Conservation (phyloP, 1,284 basidiomycete genomes). For the Apiotrichum sp. region DNA sequence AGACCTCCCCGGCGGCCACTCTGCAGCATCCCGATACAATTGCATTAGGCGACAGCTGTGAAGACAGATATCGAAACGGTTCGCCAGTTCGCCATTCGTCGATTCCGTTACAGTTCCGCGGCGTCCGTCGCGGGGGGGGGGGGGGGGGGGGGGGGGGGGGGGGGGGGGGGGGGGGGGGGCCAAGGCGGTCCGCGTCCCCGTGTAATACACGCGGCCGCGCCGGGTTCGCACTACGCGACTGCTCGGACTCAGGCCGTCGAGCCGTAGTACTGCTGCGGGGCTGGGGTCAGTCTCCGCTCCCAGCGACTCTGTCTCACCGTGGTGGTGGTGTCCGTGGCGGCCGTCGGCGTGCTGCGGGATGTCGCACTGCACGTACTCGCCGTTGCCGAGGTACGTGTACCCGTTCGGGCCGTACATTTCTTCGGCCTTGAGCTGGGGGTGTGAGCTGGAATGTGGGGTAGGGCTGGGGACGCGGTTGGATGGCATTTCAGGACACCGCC, state of each 20-base stretch:
- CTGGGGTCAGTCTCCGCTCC: not conserved
- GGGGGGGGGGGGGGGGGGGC: no score
- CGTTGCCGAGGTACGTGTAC: conserved; percentile 50
- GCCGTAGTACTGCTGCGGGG: not conserved
- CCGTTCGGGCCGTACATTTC: conserved; percentile 64
- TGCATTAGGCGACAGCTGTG: no score
- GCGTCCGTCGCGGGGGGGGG: no score
- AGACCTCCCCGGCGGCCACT: no score
- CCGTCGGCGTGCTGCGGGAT: not conserved
- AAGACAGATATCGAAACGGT: no score
- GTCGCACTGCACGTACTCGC: conserved; percentile 30
- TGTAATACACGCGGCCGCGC: no score
- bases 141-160: no score
- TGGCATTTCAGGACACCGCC: not conserved
- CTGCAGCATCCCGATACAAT: no score
- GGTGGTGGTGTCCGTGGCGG: not conserved
- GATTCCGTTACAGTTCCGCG: no score
- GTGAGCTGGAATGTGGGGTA: not conserved
- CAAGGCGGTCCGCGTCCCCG: no score
- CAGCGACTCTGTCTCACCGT: not conserved
- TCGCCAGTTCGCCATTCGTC: no score
- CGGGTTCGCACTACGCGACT: no score
- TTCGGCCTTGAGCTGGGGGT: conserved; percentile 59
- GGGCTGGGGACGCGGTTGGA: not conserved
- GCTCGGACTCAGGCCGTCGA: not conserved